Conservation (phyloP, 176 grass and related monocot species). For the Typha latifolia region DNA sequence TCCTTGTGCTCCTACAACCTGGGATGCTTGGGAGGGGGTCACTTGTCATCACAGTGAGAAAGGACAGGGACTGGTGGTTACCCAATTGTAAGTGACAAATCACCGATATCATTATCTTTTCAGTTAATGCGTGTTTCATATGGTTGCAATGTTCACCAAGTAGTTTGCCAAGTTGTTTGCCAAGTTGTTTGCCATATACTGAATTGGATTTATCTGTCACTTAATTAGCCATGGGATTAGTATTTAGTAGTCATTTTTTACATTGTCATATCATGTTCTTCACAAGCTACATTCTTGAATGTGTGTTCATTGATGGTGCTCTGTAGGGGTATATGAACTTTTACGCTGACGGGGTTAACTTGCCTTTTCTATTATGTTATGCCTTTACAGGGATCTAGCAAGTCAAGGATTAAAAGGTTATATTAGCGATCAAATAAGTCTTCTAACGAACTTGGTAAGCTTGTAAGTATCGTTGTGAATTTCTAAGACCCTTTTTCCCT, state of each 20-base stretch:
- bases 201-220: background rate
- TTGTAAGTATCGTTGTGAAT: slow-evolving; percentile 86
- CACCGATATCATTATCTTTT: background rate
- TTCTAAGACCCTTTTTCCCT: slow-evolving; percentile 6
- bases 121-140: background rate
- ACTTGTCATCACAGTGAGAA: slow-evolving; percentile 58
- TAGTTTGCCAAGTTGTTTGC: background rate
- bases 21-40: slow-evolving; percentile 99
- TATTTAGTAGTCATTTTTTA: too few relatives aligned
- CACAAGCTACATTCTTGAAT: too few relatives aligned
- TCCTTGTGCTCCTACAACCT: slow-evolving; percentile 66
- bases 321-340: background rate
- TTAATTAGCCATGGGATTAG: background rate
- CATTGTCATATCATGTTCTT: too few relatives aligned
- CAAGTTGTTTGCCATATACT: background rate
- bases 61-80: slow-evolving; percentile 68
- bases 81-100: slow-evolving; percentile 51
- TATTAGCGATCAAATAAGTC: slow-evolving; percentile 78
- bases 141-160: background rate
- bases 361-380: slow-evolving; percentile 2
- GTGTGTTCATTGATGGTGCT: too few relatives aligned
- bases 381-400: slow-evolving; percentile 56
- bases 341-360: background rate
- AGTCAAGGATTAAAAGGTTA: slow-evolving; percentile 96
- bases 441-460: slow-evolving; percentile 87